A percentile compares a stretch with the other conserved stretches of the same genome.
These are phyloP conservation scores for Eimeria necatrix DNA, from an alignment of 169 alveolate genomes.

Conservation along the genomic window DNA sequence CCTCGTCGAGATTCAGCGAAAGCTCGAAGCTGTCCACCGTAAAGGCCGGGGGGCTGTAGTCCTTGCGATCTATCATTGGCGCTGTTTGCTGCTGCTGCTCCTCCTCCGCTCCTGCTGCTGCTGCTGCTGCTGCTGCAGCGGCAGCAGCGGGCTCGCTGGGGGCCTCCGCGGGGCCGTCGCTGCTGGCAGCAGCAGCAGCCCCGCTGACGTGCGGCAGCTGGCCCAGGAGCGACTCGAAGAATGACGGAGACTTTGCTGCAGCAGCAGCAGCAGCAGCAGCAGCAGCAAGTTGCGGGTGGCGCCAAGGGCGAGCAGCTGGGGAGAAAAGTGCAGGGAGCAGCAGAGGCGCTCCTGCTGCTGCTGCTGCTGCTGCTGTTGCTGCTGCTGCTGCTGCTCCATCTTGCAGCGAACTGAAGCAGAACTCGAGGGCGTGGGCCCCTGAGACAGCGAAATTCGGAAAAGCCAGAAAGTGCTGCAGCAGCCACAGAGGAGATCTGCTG, in stretches of 20 bases:
- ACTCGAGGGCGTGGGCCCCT: background rate
- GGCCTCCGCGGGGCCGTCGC: background rate
- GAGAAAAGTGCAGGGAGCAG: background rate
- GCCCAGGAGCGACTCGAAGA: background rate
- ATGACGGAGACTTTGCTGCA: background rate
- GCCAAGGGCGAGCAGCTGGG: background rate
- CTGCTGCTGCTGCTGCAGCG: constrained; percentile 20
- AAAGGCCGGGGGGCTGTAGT: constrained; percentile 90
- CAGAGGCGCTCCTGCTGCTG: background rate
- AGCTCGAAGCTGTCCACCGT: constrained; percentile 86
- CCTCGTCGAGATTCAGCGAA: constrained; percentile 86
- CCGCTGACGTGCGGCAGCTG: constrained; percentile 27
- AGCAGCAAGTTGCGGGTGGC: background rate
- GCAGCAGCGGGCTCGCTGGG: too few species aligned
- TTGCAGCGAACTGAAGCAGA: too few species aligned
- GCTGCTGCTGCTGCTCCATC: too few species aligned
- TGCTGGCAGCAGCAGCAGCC: background rate
- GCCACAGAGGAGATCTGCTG: background rate
- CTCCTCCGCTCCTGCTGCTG: background rate
- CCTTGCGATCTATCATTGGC: constrained; percentile 31
- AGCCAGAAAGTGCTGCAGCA: background rate
- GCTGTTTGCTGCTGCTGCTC: background rate
- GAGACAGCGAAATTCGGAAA: background rate
- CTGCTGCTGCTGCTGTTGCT: too few species aligned
- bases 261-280: background rate